A percentile compares a stretch with the other conserved stretches of the same genome.
These are phyloP conservation scores for Metarhizium rileyi DNA, from an alignment of 2,329 filamentous ascomycete genomes.

Conservation along the genomic window DNA sequence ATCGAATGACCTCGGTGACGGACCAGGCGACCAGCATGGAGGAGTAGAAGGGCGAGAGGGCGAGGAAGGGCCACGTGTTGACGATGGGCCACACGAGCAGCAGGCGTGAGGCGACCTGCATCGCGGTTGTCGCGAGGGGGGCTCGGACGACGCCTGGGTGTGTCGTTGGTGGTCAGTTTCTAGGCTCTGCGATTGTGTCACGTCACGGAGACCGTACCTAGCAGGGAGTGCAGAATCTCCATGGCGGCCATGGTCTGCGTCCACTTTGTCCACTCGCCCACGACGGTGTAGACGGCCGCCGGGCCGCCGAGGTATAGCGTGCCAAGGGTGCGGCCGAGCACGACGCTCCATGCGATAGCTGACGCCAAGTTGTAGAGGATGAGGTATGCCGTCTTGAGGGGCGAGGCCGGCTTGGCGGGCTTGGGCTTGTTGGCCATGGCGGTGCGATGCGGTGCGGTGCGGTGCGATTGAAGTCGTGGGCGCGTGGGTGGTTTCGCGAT, in stretches of 20 bases:
- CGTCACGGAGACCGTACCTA: slow-evolving; percentile 43
- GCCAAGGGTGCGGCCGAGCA: slow-evolving; percentile 58
- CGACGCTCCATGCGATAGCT: slow-evolving; percentile 65
- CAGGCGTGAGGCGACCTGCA: slow-evolving; percentile 83
- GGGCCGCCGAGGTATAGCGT: slow-evolving; percentile 46
- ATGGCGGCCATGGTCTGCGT: slow-evolving; percentile 77
- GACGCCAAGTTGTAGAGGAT: slow-evolving; percentile 77
- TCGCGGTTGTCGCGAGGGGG: slow-evolving; percentile 71
- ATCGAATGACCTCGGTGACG: slow-evolving; percentile 84
- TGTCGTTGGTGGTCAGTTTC: background rate
- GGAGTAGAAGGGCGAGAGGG: slow-evolving; percentile 53
- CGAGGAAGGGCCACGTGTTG: slow-evolving; percentile 59
- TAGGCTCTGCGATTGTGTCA: background rate
- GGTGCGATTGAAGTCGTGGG: background rate
- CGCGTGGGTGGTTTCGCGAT: background rate
- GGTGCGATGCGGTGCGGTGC: background rate
- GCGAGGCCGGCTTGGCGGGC: slow-evolving; percentile 1
- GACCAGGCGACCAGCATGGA: slow-evolving; percentile 83
- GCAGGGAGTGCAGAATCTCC: slow-evolving; percentile 72
- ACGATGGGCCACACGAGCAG: slow-evolving; percentile 84
- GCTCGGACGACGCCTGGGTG: slow-evolving; percentile 71
- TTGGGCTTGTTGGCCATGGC: slow-evolving; percentile 3
- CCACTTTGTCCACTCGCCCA: slow-evolving; percentile 61
- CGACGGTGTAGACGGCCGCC: slow-evolving; percentile 47
- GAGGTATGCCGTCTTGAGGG: slow-evolving; percentile 56